Percentiles rank a stretch among this genome's conserved stretches.
These are phyloP conservation scores for Trichocladium uniseriatum DNA, from an alignment of 495 filamentous ascomycete species.

Conservation along the genomic window DNA sequence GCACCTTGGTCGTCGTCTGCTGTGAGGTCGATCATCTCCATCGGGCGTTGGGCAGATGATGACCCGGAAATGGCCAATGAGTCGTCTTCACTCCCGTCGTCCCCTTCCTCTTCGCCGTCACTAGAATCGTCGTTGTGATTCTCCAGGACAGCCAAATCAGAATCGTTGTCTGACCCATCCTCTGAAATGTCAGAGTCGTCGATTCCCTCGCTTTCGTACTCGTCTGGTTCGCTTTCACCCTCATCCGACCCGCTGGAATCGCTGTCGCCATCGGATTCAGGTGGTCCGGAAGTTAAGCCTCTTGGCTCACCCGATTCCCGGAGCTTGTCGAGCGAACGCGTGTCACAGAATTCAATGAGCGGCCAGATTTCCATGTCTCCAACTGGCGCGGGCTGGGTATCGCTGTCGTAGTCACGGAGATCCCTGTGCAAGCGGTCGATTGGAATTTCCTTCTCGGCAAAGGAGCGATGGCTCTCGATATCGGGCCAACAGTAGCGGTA, in stretches of 20 bases:
- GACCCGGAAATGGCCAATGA: not conserved
- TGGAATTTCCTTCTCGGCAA: constrained; percentile 6
- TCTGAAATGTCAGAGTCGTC: constrained; percentile 21
- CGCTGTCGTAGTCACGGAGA: not conserved
- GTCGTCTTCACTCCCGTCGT: not conserved
- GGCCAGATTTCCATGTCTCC: constrained; percentile 23
- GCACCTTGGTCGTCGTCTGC: constrained; percentile 1
- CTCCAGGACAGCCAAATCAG: constrained; percentile 16
- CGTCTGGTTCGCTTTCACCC: constrained; percentile 15
- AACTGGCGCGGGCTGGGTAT: not conserved
- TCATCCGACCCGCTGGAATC: no score
- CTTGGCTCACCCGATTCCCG: no score
- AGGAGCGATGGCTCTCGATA: constrained; percentile 6
- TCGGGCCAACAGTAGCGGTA: constrained; percentile 32
- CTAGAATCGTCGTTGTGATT: constrained; percentile 3
- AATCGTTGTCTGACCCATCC: constrained; percentile 7
- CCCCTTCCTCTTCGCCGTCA: not conserved
- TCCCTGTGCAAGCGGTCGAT: not conserved
- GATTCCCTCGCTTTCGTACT: constrained; percentile 28
- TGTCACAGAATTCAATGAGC: constrained; percentile 17
- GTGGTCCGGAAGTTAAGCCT: no score
- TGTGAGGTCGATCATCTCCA: not conserved
- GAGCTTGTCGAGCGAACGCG: constrained; percentile 8
- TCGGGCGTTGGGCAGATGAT: not conserved
- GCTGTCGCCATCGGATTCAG: no score